Percentiles rank a stretch among this genome's conserved stretches.
phyloP scores from a whole-genome alignment of 176 grass and related monocot species.

The Musa schizocarpa region DNA sequence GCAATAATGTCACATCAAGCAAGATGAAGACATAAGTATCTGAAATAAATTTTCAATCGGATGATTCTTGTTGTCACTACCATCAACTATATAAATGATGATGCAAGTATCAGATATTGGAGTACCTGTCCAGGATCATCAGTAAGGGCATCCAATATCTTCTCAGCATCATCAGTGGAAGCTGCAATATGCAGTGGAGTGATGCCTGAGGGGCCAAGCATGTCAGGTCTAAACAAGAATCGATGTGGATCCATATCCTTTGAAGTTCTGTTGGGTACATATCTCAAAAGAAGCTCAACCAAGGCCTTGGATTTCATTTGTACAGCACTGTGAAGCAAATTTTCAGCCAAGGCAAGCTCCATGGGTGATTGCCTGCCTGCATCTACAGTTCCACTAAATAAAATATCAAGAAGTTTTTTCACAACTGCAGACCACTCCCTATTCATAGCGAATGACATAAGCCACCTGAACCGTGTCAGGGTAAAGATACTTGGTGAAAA shows the following conservation, averaged over 20 bases:
- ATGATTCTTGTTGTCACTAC: slow-evolving; percentile 13
- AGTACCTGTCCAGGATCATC: slow-evolving; percentile 77
- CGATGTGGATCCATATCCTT: slow-evolving; percentile 26
- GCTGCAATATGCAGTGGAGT: slow-evolving; percentile 95
- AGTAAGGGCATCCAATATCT: slow-evolving; percentile 73
- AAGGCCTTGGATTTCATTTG: slow-evolving; percentile 47
- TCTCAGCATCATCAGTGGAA: slow-evolving; percentile 44
- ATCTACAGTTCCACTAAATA: slow-evolving; percentile 75
- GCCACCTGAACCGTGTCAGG: slow-evolving; percentile 59
- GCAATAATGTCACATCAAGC: too few species aligned
- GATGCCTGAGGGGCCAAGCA: slow-evolving; percentile 48
- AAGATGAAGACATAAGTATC: too few species aligned
- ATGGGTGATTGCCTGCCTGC: slow-evolving; percentile 48
- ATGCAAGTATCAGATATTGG: slow-evolving; percentile 18
- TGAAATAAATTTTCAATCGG: too few species aligned
- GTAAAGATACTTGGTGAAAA: slow-evolving; percentile 27
- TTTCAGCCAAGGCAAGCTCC: slow-evolving; percentile 58
- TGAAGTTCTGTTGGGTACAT: slow-evolving; percentile 28
- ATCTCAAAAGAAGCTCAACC: slow-evolving; percentile 68
- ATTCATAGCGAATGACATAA: slow-evolving; percentile 67
- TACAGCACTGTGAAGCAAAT: slow-evolving; percentile 67
- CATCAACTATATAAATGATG: background rate
- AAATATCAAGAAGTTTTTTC: slow-evolving; percentile 65
- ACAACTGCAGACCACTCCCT: slow-evolving; percentile 78
- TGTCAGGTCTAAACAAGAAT: slow-evolving; percentile 82